Evolutionary conservation across 495 filamentous ascomycete species (phyloP).

Genomic region (Astrothelium macrocarpum): DNA sequence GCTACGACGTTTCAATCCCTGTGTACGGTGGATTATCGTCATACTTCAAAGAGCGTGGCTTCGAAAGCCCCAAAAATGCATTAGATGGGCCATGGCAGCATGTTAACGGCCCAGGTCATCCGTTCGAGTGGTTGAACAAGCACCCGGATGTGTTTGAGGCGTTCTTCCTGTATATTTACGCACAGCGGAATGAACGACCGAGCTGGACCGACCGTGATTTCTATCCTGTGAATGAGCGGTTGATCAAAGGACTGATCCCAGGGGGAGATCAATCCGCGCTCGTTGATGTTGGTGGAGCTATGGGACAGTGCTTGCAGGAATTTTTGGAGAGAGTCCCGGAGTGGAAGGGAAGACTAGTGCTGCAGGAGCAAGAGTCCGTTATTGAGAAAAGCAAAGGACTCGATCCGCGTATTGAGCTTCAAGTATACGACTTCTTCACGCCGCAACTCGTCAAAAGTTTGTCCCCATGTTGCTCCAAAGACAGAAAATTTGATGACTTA

Average conservation of each 20-base stretch:
- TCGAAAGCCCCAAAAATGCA: not conserved
- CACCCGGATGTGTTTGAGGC: not conserved
- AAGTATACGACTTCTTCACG: slow-evolving; percentile 44
- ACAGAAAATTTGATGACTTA: not conserved
- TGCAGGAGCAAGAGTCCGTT: slow-evolving; percentile 27
- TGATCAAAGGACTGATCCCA: not conserved
- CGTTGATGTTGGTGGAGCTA: slow-evolving; percentile 14
- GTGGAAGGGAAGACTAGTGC: slow-evolving; percentile 11
- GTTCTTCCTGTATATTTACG: not conserved
- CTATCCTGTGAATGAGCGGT: slow-evolving; percentile 6
- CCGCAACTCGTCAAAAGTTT: slow-evolving; percentile 37
- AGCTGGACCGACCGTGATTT: slow-evolving; percentile 9
- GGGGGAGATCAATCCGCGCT: slow-evolving; percentile 5
- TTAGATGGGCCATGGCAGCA: not conserved
- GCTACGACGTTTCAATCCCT: not conserved
- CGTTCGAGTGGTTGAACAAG: not conserved
- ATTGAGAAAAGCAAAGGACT: slow-evolving; percentile 20
- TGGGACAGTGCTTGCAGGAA: slow-evolving; percentile 4
- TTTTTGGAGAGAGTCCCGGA: slow-evolving; percentile 7
- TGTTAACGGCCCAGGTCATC: not conserved
- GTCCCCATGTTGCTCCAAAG: not conserved
- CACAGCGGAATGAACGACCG: not conserved
- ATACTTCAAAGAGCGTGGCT: not conserved
- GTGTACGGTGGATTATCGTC: not conserved
- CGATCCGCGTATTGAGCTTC: slow-evolving; percentile 19